A percentile compares a stretch with the other conserved stretches of the same genome.
These are phyloP conservation scores for Phytophthora melonis DNA, from an alignment of 352 stramenopile species.

Conservation along the genomic window DNA sequence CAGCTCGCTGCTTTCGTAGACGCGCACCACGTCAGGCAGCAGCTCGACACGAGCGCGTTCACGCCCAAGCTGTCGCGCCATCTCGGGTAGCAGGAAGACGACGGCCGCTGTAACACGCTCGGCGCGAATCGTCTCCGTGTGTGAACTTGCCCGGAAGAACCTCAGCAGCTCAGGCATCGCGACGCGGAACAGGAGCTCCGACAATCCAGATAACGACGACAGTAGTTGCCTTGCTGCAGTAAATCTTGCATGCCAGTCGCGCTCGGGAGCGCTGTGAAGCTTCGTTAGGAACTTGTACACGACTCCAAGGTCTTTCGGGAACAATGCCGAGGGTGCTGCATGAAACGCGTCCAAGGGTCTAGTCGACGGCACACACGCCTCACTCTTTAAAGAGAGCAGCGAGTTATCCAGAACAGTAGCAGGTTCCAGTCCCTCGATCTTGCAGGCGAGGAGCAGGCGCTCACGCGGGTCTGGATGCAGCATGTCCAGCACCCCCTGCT, in stretches of 20 bases:
- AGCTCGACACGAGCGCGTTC: conserved; percentile 43
- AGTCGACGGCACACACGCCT: conserved; percentile 11
- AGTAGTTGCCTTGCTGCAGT: conserved; percentile 42
- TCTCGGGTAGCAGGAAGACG: conserved; percentile 62
- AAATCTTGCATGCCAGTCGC: conserved; percentile 59
- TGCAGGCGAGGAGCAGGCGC: conserved; percentile 38
- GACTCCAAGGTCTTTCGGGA: conserved; percentile 52
- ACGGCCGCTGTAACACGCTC: conserved; percentile 63
- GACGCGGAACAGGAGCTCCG: conserved; percentile 54
- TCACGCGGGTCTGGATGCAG: conserved; percentile 57
- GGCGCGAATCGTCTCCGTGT: conserved; percentile 50
- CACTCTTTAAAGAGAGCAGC: not conserved
- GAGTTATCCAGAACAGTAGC: conserved; percentile 10
- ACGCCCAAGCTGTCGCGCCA: conserved; percentile 56
- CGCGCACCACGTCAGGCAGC: conserved; percentile 53
- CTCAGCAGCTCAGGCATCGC: conserved; percentile 58
- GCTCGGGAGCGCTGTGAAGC: conserved; percentile 36
- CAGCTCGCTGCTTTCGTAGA: conserved; percentile 70
- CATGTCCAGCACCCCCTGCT: conserved; percentile 58
- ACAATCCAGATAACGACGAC: conserved; percentile 49
- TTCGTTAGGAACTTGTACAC: conserved; percentile 64
- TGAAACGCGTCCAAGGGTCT: conserved; percentile 27
- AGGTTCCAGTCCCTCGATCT: conserved; percentile 48
- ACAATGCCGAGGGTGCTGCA: conserved; percentile 44
- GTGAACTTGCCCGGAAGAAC: conserved; percentile 60